Evolutionary conservation across 2,329 filamentous ascomycete genomes (phyloP).

Genomic region (Claviceps quebecensis): DNA sequence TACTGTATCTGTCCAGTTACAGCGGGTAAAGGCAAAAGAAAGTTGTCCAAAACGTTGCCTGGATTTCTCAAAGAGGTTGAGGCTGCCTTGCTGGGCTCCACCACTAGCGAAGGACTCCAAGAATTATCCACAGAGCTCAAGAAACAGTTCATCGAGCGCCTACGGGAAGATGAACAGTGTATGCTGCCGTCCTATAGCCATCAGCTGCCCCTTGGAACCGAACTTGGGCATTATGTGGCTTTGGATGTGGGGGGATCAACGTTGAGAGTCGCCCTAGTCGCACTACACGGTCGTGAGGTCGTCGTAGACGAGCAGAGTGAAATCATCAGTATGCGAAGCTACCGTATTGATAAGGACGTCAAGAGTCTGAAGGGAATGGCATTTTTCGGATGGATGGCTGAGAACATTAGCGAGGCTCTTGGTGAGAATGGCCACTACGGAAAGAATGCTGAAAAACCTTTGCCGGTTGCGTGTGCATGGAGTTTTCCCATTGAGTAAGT

Average conservation of each 20-base stretch:
- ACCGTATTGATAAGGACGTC: slow-evolving; percentile 40
- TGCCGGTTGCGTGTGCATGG: slow-evolving; percentile 51
- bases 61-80: slow-evolving; percentile 46
- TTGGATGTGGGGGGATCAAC: slow-evolving; percentile 59
- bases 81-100: slow-evolving; percentile 32
- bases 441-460: slow-evolving; percentile 24
- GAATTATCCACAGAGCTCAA: slow-evolving; percentile 36
- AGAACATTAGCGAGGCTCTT: slow-evolving; percentile 43
- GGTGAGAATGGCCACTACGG: slow-evolving; percentile 25
- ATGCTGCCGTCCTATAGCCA: slow-evolving; percentile 57
- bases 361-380: slow-evolving; percentile 42
- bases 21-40: slow-evolving; percentile 15
- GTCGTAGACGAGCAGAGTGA: slow-evolving; percentile 26
- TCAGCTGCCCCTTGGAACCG: slow-evolving; percentile 45
- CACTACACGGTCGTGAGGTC: slow-evolving; percentile 34
- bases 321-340: slow-evolving; percentile 41
- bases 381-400: slow-evolving; percentile 58
- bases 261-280: slow-evolving; percentile 48
- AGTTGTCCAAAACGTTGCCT: slow-evolving; percentile 20
- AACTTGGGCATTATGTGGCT: slow-evolving; percentile 45
- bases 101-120: slow-evolving; percentile 30
- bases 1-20: slow-evolving; percentile 35
- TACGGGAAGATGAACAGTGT: slow-evolving; percentile 38
- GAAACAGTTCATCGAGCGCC: slow-evolving; percentile 38
- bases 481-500: slow-evolving; percentile 57